These are phyloP conservation scores for Grosmannia clavigera DNA, from an alignment of 2,329 filamentous ascomycete genomes.

Conservation along the genomic window DNA sequence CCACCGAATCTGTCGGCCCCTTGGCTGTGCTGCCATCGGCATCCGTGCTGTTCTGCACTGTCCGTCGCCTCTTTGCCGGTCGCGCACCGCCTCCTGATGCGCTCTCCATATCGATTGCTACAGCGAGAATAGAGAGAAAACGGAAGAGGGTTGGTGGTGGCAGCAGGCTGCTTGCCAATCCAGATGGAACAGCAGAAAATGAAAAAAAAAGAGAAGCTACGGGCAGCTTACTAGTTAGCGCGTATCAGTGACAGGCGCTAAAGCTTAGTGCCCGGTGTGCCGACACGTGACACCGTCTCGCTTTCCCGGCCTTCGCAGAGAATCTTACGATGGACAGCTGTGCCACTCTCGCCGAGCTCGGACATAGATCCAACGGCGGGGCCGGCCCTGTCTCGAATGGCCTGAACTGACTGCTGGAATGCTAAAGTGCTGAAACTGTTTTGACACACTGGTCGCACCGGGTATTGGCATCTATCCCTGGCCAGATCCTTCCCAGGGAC, in stretches of 20 bases:
- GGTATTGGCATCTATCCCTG: no score
- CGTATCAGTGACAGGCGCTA: background rate
- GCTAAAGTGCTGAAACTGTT: background rate
- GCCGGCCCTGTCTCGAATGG: background rate
- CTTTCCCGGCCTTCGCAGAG: no score
- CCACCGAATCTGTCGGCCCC: conserved; percentile 59
- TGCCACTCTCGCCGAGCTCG: no score
- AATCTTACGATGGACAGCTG: no score
- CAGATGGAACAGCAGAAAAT: no score
- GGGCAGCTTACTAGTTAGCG: no score
- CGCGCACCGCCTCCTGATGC: background rate
- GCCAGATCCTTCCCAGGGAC: no score
- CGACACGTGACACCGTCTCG: background rate
- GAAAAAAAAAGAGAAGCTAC: no score
- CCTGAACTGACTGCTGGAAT: background rate
- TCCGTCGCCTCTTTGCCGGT: background rate
- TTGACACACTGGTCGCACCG: no score
- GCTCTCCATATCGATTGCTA: background rate
- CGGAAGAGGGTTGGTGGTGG: background rate
- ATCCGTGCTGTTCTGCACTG: background rate
- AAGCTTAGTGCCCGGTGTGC: background rate
- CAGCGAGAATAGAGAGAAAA: background rate
- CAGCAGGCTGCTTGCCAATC: no score
- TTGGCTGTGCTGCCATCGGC: background rate
- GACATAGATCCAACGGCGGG: background rate